phyloP scores from a whole-genome alignment of 208 protist species.

The Trypanosomatidae sp. region DNA sequence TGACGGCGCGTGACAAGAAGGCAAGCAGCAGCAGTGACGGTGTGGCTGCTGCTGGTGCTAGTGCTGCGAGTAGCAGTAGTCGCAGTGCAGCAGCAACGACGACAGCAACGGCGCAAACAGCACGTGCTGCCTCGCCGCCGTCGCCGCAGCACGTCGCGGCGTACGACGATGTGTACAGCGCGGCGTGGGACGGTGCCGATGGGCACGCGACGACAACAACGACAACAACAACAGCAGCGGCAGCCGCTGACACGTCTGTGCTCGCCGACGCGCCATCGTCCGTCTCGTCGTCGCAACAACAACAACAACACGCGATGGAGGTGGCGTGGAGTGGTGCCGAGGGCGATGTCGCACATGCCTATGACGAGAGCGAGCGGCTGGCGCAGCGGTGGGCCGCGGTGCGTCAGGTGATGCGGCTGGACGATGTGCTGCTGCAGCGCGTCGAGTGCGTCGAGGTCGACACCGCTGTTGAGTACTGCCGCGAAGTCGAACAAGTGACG shows the following conservation, averaged over 20 bases:
- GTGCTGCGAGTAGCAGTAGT: neutral
- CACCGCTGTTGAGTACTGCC: slow-evolving; percentile 49
- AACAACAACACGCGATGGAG: too few species aligned
- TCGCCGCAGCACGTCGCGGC: slow-evolving; percentile 2
- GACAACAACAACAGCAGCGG: slow-evolving; percentile 8
- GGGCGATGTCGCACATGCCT: too few species aligned
- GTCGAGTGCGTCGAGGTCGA: slow-evolving; percentile 45
- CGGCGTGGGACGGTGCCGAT: too few species aligned
- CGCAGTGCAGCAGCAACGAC: neutral
- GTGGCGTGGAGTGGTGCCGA: too few species aligned
- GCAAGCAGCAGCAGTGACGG: neutral
- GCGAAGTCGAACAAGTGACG: slow-evolving; percentile 43
- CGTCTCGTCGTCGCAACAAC: neutral
- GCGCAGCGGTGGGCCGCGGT: slow-evolving; percentile 39
- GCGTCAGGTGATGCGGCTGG: slow-evolving; percentile 38
- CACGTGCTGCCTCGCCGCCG: slow-evolving; percentile 1
- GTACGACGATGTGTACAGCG: too few species aligned
- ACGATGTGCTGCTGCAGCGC: slow-evolving; percentile 70
- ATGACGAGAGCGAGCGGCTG: slow-evolving; percentile 38
- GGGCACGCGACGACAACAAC: too few species aligned
- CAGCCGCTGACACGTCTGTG: slow-evolving; percentile 1
- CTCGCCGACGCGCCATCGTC: neutral
- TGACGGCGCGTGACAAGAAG: neutral
- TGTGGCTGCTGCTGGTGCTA: neutral
- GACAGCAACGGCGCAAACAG: neutral